Evolutionary conservation across 2,329 filamentous ascomycete genomes (phyloP).

Genomic region (Colletotrichum destructivum): DNA sequence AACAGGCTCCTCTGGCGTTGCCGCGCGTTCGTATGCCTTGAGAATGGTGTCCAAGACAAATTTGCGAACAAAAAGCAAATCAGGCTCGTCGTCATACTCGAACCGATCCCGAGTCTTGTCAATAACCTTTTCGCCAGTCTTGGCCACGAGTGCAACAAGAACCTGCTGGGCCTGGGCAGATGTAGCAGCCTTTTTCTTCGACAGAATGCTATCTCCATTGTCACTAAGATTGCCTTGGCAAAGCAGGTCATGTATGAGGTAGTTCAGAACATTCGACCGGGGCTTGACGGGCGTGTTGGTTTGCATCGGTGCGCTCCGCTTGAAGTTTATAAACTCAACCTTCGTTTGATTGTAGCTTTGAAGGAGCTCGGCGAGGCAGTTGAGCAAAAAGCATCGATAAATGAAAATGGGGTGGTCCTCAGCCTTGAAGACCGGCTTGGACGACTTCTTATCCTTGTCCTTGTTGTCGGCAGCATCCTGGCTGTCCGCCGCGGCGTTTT

Average conservation of each 20-base stretch:
- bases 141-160: constrained; percentile 87
- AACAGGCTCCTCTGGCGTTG: constrained; percentile 81
- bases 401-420: constrained; percentile 97
- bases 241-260: constrained; percentile 86
- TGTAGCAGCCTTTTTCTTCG: constrained; percentile 89
- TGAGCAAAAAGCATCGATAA: constrained; percentile 94
- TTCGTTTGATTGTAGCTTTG: constrained; percentile 95
- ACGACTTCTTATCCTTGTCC: constrained; percentile 70
- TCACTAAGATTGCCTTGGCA: constrained; percentile 73
- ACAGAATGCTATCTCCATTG: constrained; percentile 79
- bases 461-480: constrained; percentile 46
- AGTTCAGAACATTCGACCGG: constrained; percentile 92
- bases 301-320: constrained; percentile 87
- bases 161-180: constrained; percentile 89
- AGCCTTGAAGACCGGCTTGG: constrained; percentile 86
- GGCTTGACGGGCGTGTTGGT: constrained; percentile 94
- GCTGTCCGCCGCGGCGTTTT: constrained; percentile 42
- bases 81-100: constrained; percentile 82
- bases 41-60: constrained; percentile 96
- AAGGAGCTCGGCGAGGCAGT: constrained; percentile 91
- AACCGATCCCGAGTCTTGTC: constrained; percentile 71
- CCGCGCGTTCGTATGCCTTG: constrained; percentile 92
- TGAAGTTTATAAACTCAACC: constrained; percentile 99
- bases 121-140: constrained; percentile 83
- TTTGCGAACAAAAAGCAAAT: constrained; percentile 91